Percentiles rank a stretch among this genome's conserved stretches.
These are phyloP conservation scores for Mycena olivaceomarginata DNA, from an alignment of 768 basidiomycete genomes.

Conservation along the genomic window DNA sequence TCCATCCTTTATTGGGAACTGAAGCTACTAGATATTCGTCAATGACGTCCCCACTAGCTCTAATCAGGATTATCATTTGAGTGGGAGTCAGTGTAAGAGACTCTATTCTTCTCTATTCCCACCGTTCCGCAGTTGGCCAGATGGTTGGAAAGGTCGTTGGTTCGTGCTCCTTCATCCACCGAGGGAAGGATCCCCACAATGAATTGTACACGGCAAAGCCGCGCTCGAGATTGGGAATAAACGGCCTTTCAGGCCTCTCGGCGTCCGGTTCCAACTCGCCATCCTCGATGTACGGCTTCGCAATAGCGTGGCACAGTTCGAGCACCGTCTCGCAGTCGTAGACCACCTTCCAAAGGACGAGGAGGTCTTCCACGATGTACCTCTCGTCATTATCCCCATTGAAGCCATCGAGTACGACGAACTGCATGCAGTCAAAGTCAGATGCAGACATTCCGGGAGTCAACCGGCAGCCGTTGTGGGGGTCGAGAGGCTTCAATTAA, in stretches of 20 bases:
- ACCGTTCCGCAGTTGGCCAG: conserved; percentile 2
- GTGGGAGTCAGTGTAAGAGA: no score
- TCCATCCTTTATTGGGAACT: no score
- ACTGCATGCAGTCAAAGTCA: conserved; percentile 8
- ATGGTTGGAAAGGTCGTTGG: not conserved
- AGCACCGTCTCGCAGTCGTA: not conserved
- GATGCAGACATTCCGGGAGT: not conserved
- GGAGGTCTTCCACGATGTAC: not conserved
- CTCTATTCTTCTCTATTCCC: not conserved
- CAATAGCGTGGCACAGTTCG: conserved; percentile 5
- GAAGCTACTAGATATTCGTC: no score
- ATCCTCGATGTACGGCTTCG: conserved; percentile 1
- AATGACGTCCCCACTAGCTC: no score
- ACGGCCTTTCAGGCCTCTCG: not conserved
- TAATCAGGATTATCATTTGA: no score
- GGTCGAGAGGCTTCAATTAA: not conserved
- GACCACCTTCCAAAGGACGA: not conserved
- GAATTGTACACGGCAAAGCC: not conserved
- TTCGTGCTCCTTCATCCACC: not conserved
- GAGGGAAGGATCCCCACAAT: conserved; percentile 1
- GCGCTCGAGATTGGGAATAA: not conserved
- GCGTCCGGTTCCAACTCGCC: conserved; percentile 9
- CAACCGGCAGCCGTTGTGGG: not conserved
- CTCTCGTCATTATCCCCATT: not conserved
- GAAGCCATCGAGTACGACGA: conserved; percentile 9